Evolutionary conservation across 225 moss, liverwort and hornwort species (phyloP), one percentile per base, ranked within the genome.

Genomic region (Thuidium tamariscinum): DNA sequence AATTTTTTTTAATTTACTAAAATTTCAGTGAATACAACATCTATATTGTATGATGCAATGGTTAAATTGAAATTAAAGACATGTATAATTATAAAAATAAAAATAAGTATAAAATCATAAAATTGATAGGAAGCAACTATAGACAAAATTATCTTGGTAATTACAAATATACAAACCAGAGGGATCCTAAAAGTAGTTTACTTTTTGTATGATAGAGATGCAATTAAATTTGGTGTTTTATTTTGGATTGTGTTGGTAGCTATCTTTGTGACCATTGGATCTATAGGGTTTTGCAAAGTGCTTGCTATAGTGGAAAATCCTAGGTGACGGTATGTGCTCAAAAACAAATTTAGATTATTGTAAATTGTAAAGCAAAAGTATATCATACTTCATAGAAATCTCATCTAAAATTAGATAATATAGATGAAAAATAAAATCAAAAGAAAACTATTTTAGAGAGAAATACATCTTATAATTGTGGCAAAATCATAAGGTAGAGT

Each of bases 271-370:
- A 17, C 46, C 1, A 72, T 9, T 42, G 16, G 16, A 3, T 2
- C 27, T 27, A 70, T 9, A 26, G 3, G 8, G 5, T n/a, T n/a
- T n/a, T 44, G 44, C 44, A 44, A 44, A 9, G 44, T 6, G 44
- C 9, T 46, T 72, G 17, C 6, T 72, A 30, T 0, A 17, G 0
- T 46, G 4, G 18, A 10, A 71, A 71, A 3, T 5, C 44, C 9
- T 44, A 1, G 1, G 0, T 0, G 0, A 72, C 1, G 3, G 0
- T 46, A 27, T 30, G 3, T 46, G 7, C 1, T 29, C 4, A 29
- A 46, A 44, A 46, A 18, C 11, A 29, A 2, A 18, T 46, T 30
- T 11, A 30, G 16, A 27, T 16, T 5, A 16, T 16, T 70, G 16
- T 71, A 44, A 17, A 44, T 17, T 2, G 16, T 17, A 10, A 29